Evolutionary conservation across 148 eudicot species (phyloP).

Genomic region (Limonium bicolor): DNA sequence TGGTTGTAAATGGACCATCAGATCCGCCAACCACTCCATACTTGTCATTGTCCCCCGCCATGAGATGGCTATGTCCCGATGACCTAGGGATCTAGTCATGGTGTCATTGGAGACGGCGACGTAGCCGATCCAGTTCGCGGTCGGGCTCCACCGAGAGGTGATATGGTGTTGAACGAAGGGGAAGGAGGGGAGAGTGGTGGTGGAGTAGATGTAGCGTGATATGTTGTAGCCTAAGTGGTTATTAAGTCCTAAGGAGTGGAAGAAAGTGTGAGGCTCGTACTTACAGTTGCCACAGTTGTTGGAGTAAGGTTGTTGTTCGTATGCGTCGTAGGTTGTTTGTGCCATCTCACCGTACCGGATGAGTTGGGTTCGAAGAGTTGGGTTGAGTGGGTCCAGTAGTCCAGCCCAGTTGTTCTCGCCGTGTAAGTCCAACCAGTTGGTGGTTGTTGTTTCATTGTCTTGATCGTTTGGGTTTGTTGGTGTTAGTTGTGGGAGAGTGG

Average conservation of each 20-base stretch:
- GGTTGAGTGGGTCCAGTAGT: slow-evolving; percentile 47
- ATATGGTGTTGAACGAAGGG: slow-evolving; percentile 10
- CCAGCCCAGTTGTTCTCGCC: slow-evolving; percentile 61
- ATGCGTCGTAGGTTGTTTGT: slow-evolving; percentile 29
- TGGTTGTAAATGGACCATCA: slow-evolving; percentile 14
- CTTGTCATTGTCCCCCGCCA: slow-evolving; percentile 26
- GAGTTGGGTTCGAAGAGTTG: slow-evolving; percentile 12
- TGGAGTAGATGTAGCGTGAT: slow-evolving; percentile 16
- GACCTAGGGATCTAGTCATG: slow-evolving; percentile 15
- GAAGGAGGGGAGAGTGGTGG: slow-evolving; percentile 15
- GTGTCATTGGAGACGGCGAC: slow-evolving; percentile 27
- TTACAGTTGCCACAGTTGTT: slow-evolving; percentile 26
- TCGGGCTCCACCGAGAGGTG: slow-evolving; percentile 31
- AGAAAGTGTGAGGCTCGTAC: slow-evolving; percentile 7
- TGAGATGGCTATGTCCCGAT: slow-evolving; percentile 22
- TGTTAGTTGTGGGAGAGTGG: no score
- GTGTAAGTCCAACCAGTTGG: slow-evolving; percentile 53
- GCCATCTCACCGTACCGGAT: slow-evolving; percentile 34
- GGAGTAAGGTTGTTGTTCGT: slow-evolving; percentile 16
- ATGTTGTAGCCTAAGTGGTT: slow-evolving; percentile 11
- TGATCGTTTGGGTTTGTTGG: no score
- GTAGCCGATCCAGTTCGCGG: slow-evolving; percentile 33
- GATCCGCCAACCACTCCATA: slow-evolving; percentile 18
- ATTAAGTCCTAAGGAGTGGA: slow-evolving; percentile 11
- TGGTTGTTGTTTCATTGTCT: no score